These are phyloP conservation scores for Gossypium bickii DNA, from an alignment of 345 rosid genomes.

Conservation along the genomic window DNA sequence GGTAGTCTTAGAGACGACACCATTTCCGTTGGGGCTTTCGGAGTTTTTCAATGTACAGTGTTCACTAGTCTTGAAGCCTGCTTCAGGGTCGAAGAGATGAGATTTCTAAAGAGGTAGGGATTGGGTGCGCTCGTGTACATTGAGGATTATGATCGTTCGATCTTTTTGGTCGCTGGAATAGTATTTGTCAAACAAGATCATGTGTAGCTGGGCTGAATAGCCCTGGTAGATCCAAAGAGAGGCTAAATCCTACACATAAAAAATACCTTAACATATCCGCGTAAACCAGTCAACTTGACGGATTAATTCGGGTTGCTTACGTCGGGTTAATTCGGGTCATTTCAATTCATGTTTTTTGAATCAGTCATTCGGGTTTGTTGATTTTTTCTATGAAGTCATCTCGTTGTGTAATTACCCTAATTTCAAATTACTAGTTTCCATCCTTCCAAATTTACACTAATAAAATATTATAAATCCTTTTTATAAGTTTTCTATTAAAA, in stretches of 20 bases:
- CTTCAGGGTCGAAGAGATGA: neutral
- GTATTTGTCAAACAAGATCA: neutral
- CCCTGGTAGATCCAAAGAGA: neutral
- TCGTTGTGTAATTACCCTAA: too few relatives aligned
- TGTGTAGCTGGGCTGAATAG: neutral
- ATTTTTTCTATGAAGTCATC: too few relatives aligned
- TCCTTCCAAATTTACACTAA: too few relatives aligned
- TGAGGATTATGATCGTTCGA: neutral
- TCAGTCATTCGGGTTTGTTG: too few relatives aligned
- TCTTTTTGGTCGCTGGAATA: neutral
- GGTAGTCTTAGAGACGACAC: slow-evolving; percentile 63
- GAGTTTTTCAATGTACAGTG: neutral
- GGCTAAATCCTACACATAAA: neutral
- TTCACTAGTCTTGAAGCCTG: neutral
- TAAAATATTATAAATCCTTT: too few relatives aligned
- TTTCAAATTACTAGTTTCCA: too few relatives aligned
- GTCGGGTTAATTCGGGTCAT: too few relatives aligned
- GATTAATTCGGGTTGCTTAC: too few relatives aligned
- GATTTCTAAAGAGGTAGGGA: neutral
- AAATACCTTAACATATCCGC: too few relatives aligned
- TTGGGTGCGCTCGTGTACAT: neutral
- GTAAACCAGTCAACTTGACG: too few relatives aligned
- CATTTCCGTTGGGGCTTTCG: slow-evolving; percentile 28
- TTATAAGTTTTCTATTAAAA: too few relatives aligned
- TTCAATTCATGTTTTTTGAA: too few relatives aligned